These are phyloP conservation scores for Mycena rosella DNA, from an alignment of 768 basidiomycete species.

Conservation along the genomic window DNA sequence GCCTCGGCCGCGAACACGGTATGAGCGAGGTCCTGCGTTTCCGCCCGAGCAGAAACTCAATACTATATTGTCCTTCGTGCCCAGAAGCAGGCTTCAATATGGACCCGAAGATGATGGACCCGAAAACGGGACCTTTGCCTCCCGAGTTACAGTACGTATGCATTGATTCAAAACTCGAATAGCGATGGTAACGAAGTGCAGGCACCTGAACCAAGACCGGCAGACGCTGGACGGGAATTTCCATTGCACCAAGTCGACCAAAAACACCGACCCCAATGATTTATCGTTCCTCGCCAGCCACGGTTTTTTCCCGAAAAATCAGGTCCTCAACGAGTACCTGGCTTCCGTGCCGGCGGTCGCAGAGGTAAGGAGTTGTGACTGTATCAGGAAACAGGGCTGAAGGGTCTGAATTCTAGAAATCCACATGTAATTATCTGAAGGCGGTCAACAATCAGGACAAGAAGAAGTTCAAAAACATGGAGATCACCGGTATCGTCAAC, in stretches of 20 bases:
- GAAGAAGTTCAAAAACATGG: constrained; percentile 45
- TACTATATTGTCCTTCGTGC: constrained; percentile 15
- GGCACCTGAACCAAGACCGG: constrained; percentile 13
- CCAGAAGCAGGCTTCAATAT: constrained; percentile 27
- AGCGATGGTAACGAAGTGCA: not conserved
- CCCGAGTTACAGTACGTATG: not conserved
- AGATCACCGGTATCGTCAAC: constrained; percentile 42
- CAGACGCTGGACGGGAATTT: constrained; percentile 9
- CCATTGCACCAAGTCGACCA: constrained; percentile 22
- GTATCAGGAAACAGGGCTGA: not conserved
- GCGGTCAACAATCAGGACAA: constrained; percentile 43
- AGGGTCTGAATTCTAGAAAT: constrained; percentile 29
- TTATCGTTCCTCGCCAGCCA: not conserved
- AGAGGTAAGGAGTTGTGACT: not conserved
- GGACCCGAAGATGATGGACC: constrained; percentile 16
- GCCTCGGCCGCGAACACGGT: not conserved
- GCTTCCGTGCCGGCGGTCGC: no score
- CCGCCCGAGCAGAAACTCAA: not conserved
- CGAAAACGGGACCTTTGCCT: not conserved
- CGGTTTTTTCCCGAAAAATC: not conserved
- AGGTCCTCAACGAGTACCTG: not conserved
- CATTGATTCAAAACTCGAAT: not conserved
- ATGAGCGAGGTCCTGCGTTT: not conserved
- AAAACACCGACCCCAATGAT: constrained; percentile 14
- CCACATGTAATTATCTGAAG: constrained; percentile 41